Evolutionary conservation across 306 rosid species (phyloP), one percentile per base, ranked within the genome.

Genomic region (Casuarina cunninghamiana): DNA sequence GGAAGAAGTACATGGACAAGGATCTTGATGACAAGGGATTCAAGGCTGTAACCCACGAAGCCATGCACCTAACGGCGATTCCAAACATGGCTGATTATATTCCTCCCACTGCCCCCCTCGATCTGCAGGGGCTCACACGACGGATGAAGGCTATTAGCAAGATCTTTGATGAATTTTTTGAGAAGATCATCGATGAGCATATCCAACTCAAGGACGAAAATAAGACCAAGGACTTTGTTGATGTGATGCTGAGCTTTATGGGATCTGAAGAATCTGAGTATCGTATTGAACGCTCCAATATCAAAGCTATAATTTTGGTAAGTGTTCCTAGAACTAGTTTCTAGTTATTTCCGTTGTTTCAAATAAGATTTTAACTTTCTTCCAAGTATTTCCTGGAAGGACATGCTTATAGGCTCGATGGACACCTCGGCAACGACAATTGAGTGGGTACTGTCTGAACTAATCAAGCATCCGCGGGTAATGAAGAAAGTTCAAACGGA

Each of bases 281-380:
- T 43, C 74, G 50, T 1, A 76, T 90, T n/a, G 89, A 88, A 62
- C 84, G 88, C 3, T 7, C 88, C 37, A 63, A 85, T 75, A 85
- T 93, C 85, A 93, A 93, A 85, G 90, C 91, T n/a, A 61, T 86
- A 19, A 69, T 93, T 51, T 74, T 88, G 89, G 93, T 86, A 83
- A 77, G 0, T 12, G 6, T 21, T 38, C 41, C 63, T 62, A 35
- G 44, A 66, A 16, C 21, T 38, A 62, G 48, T 41, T 6, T 35
- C 13, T 4, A 54, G 11, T 53, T 46, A 12, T 72, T 46, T 26
- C 32, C 32, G 70, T 48, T 69, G 48, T 51, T 38, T 13, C 42
- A n/a, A 26, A 10, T 38, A 65, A 7, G 38, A 26, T 66, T 41
- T 75, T 49, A 0, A 67, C n/a, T 80, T 65, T 8, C 21, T 19